Conservation (phyloP, 2,329 filamentous ascomycete species). For the Calonectria pteridis region DNA sequence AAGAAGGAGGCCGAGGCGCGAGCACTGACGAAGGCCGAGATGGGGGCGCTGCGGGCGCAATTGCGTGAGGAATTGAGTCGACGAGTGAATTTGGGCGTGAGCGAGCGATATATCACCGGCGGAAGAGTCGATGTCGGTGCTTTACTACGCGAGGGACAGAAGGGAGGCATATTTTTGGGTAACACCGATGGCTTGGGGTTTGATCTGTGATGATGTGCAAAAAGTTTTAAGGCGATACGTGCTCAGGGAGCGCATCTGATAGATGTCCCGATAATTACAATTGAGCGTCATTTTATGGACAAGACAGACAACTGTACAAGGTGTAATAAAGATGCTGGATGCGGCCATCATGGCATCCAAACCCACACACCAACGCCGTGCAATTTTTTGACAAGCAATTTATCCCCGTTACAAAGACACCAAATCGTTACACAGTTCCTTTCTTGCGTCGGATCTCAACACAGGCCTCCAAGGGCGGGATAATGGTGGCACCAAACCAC, state of each 20-base stretch:
- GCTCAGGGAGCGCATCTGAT: background rate
- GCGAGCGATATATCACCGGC: conserved; percentile 86
- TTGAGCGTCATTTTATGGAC: background rate
- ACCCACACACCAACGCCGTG: background rate
- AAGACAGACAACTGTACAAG: background rate
- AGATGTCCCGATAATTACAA: conserved; percentile 3
- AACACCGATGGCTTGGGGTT: conserved; percentile 55
- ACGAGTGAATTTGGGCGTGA: conserved; percentile 88
- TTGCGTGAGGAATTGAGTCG: conserved; percentile 77
- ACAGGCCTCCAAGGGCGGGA: conserved; percentile 44
- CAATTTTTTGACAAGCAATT: background rate
- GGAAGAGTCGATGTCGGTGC: conserved; percentile 86
- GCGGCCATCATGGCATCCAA: background rate
- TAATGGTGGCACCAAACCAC: conserved; percentile 59
- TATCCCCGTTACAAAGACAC: background rate
- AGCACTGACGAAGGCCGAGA: conserved; percentile 77
- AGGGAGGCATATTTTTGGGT: conserved; percentile 55
- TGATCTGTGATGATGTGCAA: conserved; percentile 36
- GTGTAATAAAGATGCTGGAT: background rate
- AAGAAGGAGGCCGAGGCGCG: conserved; percentile 80
- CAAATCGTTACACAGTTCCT: background rate
- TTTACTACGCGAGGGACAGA: conserved; percentile 72
- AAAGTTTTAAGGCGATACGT: background rate
- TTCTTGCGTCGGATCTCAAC: conserved; percentile 43
- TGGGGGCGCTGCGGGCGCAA: conserved; percentile 77